Percentiles rank a stretch among this genome's conserved stretches.
Conservation (phyloP, 352 stramenopile species). For the Pythium monospermum region DNA sequence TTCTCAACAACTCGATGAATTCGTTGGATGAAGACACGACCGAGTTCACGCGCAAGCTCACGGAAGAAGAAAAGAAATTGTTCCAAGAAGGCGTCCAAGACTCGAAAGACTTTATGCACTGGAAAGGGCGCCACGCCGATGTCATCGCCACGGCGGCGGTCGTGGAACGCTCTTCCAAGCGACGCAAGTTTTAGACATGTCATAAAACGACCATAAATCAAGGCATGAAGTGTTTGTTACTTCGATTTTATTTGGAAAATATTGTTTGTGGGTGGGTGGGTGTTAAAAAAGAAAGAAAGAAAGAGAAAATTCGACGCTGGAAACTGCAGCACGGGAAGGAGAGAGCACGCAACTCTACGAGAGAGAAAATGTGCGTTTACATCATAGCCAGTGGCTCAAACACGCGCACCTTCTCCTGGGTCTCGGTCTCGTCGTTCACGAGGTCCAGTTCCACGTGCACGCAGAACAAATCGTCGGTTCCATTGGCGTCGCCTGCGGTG, state of each 20-base stretch:
- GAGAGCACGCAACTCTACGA: neutral
- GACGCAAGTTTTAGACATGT: constrained; percentile 37
- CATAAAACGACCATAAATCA: too few species aligned
- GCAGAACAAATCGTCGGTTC: constrained; percentile 58
- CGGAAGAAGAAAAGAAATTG: constrained; percentile 61
- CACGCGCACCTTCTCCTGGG: constrained; percentile 43
- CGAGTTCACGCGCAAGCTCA: constrained; percentile 75
- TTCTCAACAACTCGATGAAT: constrained; percentile 85
- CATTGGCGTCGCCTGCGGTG: constrained; percentile 39
- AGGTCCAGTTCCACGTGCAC: constrained; percentile 76
- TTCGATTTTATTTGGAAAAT: neutral
- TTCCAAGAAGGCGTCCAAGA: constrained; percentile 60
- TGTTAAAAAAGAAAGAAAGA: neutral
- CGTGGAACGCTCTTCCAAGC: constrained; percentile 57
- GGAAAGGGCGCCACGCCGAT: constrained; percentile 71
- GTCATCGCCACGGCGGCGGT: constrained; percentile 51
- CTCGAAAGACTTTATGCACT: constrained; percentile 69
- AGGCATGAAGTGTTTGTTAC: neutral
- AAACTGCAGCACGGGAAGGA: neutral
- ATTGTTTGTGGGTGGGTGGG: too few species aligned
- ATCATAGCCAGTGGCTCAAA: constrained; percentile 68
- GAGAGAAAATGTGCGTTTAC: constrained; percentile 23
- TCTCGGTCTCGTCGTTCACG: constrained; percentile 24
- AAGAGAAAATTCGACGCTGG: neutral
- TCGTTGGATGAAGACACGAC: constrained; percentile 79